phyloP scores from a whole-genome alignment of 768 basidiomycete genomes.

The Hygrocybe punicea region DNA sequence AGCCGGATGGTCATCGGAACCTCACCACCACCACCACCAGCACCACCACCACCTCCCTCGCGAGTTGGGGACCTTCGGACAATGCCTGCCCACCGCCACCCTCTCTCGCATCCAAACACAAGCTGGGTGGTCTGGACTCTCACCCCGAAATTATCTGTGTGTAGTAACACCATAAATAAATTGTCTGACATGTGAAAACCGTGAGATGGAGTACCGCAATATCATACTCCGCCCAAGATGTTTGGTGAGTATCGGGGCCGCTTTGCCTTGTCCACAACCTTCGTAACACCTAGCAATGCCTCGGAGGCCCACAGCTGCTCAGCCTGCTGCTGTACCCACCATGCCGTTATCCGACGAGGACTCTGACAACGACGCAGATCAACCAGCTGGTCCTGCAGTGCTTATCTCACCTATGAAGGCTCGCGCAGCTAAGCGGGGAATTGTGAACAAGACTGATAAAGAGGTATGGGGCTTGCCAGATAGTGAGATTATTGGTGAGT shows the following conservation, averaged over 20 bases:
- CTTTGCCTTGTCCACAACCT: background rate
- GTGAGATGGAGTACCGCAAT: no score
- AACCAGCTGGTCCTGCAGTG: background rate
- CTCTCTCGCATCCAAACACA: no score
- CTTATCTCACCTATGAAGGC: constrained; percentile 13
- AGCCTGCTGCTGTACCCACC: background rate
- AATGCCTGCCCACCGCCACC: no score
- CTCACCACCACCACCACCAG: no score
- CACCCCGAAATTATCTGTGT: no score
- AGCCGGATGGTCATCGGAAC: no score
- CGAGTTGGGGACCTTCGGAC: no score
- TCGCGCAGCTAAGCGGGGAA: background rate
- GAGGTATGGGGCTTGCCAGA: constrained; percentile 14
- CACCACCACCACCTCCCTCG: no score
- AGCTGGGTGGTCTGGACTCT: no score
- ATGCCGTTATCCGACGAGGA: background rate
- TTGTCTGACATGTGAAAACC: no score
- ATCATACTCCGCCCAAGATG: background rate
- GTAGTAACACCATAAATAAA: no score
- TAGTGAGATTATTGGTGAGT: constrained; percentile 14
- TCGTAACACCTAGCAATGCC: no score
- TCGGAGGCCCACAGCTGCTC: background rate
- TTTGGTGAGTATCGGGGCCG: background rate
- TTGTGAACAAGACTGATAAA: constrained; percentile 5
- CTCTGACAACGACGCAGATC: background rate